Conservation (phyloP, 164 flowering plant species). For the Magnolia changhungtana region DNA sequence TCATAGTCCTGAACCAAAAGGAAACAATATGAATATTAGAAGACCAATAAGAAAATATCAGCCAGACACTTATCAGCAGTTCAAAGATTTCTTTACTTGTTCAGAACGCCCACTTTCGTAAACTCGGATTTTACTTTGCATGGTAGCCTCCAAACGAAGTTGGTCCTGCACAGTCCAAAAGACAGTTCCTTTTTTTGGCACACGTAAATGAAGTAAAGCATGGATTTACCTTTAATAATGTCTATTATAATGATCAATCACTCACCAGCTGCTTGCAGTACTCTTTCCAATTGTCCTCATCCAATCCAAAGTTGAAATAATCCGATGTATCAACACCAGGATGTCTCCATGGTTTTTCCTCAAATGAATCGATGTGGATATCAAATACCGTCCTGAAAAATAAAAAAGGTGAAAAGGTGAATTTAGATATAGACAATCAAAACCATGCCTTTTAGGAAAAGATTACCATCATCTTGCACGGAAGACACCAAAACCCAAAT, state of each 20-base stretch:
- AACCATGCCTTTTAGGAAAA: neutral
- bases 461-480: neutral
- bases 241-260: neutral
- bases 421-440: neutral
- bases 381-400: constrained; percentile 88
- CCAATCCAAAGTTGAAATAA: constrained; percentile 87
- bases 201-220: neutral
- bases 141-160: constrained; percentile 87
- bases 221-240: neutral
- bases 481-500: neutral
- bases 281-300: constrained; percentile 86
- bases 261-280: constrained; percentile 87
- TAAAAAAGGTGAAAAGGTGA: constrained; percentile 3
- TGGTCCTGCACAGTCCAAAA: constrained; percentile 60
- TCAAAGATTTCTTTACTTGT: constrained; percentile 50
- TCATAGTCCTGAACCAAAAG: constrained; percentile 72
- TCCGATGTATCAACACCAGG: constrained; percentile 75
- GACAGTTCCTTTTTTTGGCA: neutral
- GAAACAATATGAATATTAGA: neutral
- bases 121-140: constrained; percentile 97
- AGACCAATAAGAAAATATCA: constrained; percentile 1
- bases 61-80: neutral
- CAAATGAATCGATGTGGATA: constrained; percentile 79
- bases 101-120: constrained; percentile 92
- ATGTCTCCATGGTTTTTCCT: constrained; percentile 87